Percentiles rank a stretch among this genome's conserved stretches.
phyloP scores from a whole-genome alignment of 495 filamentous ascomycete species.

The Viridothelium virens region DNA sequence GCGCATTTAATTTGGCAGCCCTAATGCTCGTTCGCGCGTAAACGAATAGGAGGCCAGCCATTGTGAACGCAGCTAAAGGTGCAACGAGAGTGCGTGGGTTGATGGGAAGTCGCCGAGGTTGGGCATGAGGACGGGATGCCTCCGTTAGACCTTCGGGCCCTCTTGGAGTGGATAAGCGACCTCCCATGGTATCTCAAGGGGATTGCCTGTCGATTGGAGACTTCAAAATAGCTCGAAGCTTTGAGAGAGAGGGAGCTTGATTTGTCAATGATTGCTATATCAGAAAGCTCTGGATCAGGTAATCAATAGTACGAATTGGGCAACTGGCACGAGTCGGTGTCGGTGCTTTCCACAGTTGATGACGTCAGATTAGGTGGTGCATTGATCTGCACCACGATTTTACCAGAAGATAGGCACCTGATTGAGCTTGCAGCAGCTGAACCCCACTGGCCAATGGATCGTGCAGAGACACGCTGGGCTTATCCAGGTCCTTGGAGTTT shows the following conservation, averaged over 20 bases:
- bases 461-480: too few species aligned
- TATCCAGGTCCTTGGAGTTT: too few species aligned
- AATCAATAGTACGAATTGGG: neutral
- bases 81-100: conserved; percentile 28
- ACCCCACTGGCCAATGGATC: too few species aligned
- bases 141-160: conserved; percentile 28
- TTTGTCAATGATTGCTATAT: neutral
- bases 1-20: conserved; percentile 39
- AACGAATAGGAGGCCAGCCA: conserved; percentile 42
- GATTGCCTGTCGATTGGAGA: neutral
- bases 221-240: neutral
- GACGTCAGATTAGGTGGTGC: neutral
- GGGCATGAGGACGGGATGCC: conserved; percentile 21
- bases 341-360: neutral
- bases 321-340: too few species aligned
- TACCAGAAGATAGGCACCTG: too few species aligned
- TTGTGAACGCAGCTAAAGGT: conserved; percentile 40
- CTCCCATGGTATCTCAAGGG: conserved; percentile 26
- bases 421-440: too few species aligned
- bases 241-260: neutral
- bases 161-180: conserved; percentile 29
- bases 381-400: neutral
- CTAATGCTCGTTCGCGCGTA: conserved; percentile 41
- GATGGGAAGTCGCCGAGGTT: conserved; percentile 12
- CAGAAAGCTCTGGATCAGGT: neutral